Evolutionary conservation across 352 stramenopile genomes (phyloP).

Genomic region (Saprolegnia parasitica): DNA sequence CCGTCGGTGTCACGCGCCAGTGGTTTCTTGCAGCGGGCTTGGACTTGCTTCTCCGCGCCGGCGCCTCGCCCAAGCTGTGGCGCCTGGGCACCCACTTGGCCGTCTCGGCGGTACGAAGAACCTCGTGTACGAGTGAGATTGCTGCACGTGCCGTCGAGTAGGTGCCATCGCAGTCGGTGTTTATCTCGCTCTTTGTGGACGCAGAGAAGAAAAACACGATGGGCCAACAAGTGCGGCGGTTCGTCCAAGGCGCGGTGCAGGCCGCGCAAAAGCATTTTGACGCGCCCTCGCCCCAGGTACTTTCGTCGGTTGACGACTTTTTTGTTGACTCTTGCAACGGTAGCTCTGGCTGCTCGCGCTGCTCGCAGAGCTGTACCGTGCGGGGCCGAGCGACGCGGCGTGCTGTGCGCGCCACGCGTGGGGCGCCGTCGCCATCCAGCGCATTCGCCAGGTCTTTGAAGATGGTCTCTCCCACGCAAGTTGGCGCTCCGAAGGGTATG

Average conservation of each 20-base stretch:
- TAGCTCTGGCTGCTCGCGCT: conserved; percentile 9
- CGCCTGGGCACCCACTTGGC: conserved; percentile 9
- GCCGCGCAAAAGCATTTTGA: conserved; percentile 4
- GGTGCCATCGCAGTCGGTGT: conserved; percentile 2
- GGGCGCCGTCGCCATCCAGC: conserved; percentile 41
- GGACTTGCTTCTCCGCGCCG: background rate
- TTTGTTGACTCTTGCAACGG: background rate
- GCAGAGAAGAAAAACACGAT: conserved; percentile 17
- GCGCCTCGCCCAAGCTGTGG: background rate
- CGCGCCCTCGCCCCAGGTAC: conserved; percentile 14
- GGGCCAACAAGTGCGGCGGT: conserved; percentile 12
- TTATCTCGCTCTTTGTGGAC: conserved; percentile 14
- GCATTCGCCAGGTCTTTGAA: conserved; percentile 38
- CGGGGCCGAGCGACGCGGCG: conserved; percentile 6
- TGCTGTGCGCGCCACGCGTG: conserved; percentile 74
- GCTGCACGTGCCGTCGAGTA: background rate
- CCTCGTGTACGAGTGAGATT: background rate
- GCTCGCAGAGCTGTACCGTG: conserved; percentile 1
- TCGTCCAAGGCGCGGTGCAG: background rate
- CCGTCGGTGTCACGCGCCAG: background rate
- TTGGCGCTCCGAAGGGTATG: conserved; percentile 21
- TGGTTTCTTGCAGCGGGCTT: conserved; percentile 12
- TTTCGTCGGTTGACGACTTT: background rate
- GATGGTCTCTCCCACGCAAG: background rate
- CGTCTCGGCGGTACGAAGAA: conserved; percentile 2